Evolutionary conservation across 345 rosid genomes (phyloP), one percentile per base, ranked within the genome.

Genomic region (Ricinus communis): DNA sequence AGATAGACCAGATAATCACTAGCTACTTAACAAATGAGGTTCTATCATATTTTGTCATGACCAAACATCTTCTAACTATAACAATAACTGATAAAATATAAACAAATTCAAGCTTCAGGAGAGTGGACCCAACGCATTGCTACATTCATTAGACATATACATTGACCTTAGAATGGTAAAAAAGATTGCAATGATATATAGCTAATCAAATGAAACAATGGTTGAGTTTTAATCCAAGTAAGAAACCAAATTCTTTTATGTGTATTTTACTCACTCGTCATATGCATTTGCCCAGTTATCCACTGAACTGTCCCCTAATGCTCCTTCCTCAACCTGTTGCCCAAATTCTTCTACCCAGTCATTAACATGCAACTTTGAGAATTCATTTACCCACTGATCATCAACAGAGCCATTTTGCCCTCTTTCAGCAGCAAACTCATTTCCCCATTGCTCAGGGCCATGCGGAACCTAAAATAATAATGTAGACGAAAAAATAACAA

Each of bases 321-420:
- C 83, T 74, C 89, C 91, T 72, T 90, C 96, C 55, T 81, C 86
- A 66, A 85, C 79, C 71, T 90, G 87, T 77, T 69, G 84, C 31
- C 86, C 94, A 81, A 90, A 96, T 83, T 96, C 99, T 62, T 96
- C 99, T 21, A 58, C 85, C 99, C 99, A 96, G 81, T 93, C 97
- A 85, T 86, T 73, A 70, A 93, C 91, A 79, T 88, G 77, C 83
- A 92, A 83, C 85, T 96, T 91, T 30, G 99, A 93, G 82, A 96
- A 96, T 85, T 93, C 99, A 79, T 96, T 81, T 51, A 85, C 97
- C 99, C 99, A 96, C 75, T 86, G 87, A 85, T 91, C 94, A 49
- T 88, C 96, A 41, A 72, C 80, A 67, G 87, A 36, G 47, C 82
- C 87, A 67, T 82, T 87, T 33, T 77, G 82, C 81, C 49, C 89